A percentile compares a stretch with the other conserved stretches of the same genome.
Evolutionary conservation across 1,284 basidiomycete species (phyloP).

Genomic region (Ceratobasidium sp.): DNA sequence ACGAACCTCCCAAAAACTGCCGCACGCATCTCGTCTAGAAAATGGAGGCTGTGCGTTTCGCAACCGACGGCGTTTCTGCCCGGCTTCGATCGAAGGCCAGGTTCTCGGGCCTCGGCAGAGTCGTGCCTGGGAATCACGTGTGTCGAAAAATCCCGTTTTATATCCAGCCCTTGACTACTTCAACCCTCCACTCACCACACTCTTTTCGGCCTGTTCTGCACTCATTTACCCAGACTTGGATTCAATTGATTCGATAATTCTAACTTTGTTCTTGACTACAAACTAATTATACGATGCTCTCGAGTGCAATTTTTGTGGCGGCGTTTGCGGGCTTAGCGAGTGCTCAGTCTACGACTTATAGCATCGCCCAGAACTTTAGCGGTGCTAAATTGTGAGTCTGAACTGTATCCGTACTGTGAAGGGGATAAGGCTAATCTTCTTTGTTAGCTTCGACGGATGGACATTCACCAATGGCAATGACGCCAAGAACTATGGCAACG

Average conservation of each 20-base stretch:
- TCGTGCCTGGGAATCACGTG: slow-evolving; percentile 31
- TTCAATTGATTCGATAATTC: slow-evolving; percentile 14
- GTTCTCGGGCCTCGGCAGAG: background rate
- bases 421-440: background rate
- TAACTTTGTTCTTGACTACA: background rate
- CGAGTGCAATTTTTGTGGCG: slow-evolving; percentile 1
- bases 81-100: background rate
- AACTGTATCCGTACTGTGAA: background rate
- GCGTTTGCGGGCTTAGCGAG: slow-evolving; percentile 6
- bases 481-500: slow-evolving; percentile 49
- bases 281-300: slow-evolving; percentile 14
- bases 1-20: background rate
- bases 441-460: slow-evolving; percentile 47
- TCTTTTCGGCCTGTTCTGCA: slow-evolving; percentile 5
- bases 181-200: slow-evolving; percentile 10
- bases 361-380: slow-evolving; percentile 34
- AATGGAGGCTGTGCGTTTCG: background rate
- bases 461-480: slow-evolving; percentile 49
- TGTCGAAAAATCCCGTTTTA: background rate
- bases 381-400: slow-evolving; percentile 30
- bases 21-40: background rate
- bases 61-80: slow-evolving; percentile 25
- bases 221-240: slow-evolving; percentile 2
- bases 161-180: background rate
- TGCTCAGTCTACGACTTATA: slow-evolving; percentile 21